Evolutionary conservation across 805 yeast species (phyloP).

Genomic region (Metschnikowia peoriensis): DNA sequence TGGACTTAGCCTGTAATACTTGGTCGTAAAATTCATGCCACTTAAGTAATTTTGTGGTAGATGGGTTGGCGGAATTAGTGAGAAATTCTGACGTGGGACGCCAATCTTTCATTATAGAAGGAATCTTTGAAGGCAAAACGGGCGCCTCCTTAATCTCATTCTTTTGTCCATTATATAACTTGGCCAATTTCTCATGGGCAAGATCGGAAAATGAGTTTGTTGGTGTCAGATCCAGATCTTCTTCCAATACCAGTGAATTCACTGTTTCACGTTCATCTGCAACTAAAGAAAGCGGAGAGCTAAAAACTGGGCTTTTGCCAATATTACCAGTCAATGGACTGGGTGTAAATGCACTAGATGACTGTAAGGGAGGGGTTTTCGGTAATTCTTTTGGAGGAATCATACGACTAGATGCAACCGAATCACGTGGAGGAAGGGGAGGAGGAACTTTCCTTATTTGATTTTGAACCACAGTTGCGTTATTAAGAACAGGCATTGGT

Average conservation of each 20-base stretch:
- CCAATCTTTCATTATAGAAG: background rate
- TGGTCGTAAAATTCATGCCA: conserved; percentile 24
- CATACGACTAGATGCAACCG: background rate
- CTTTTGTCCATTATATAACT: conserved; percentile 33
- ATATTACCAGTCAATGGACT: no score
- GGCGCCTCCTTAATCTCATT: conserved; percentile 36
- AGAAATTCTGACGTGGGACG: no score
- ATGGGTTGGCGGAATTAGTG: background rate
- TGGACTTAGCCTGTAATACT: background rate
- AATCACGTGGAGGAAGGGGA: conserved; percentile 23
- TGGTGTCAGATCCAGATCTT: background rate
- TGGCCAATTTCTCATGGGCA: conserved; percentile 21
- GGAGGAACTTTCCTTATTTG: background rate
- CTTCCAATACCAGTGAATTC: background rate
- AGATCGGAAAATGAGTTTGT: background rate
- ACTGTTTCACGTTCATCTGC: background rate
- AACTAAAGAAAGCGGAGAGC: background rate
- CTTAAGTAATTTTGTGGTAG: conserved; percentile 27
- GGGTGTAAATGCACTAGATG: background rate
- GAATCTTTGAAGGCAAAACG: conserved; percentile 7
- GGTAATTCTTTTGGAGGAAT: background rate
- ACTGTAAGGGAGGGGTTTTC: background rate
- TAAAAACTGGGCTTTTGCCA: background rate
- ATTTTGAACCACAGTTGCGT: background rate
- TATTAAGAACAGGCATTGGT: conserved; percentile 7